A percentile compares a stretch with the other conserved stretches of the same genome.
Conservation (phyloP, 116 monocot species). For the Iris pallida region DNA sequence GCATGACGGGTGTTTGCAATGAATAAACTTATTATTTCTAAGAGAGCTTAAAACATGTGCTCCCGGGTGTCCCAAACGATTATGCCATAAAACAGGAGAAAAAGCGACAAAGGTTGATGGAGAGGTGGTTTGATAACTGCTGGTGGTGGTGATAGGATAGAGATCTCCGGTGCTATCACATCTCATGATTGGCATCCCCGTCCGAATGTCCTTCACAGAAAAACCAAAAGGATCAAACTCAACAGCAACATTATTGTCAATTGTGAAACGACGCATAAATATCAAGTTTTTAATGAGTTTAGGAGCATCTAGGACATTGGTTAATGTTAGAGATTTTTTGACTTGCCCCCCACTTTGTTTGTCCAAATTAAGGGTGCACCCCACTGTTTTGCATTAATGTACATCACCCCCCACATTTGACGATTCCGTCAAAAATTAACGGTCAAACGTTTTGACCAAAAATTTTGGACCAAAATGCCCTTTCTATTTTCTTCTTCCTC, state of each 20-base stretch:
- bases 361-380: too few relatives aligned
- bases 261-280: background rate
- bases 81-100: background rate
- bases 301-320: background rate
- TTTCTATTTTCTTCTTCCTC: too few relatives aligned
- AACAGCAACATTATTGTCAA: background rate
- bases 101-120: background rate
- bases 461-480: too few relatives aligned
- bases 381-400: too few relatives aligned
- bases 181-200: background rate
- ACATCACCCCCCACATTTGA: too few relatives aligned
- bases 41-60: background rate
- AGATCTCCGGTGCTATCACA: slow-evolving; percentile 7
- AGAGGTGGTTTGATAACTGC: background rate
- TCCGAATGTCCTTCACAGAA: background rate
- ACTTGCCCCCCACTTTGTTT: too few relatives aligned
- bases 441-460: too few relatives aligned
- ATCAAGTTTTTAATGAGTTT: slow-evolving; percentile 1
- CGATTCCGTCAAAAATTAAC: too few relatives aligned
- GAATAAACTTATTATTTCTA: background rate
- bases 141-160: background rate
- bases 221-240: slow-evolving; percentile 3
- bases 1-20: background rate
- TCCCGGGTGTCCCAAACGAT: background rate
- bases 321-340: too few relatives aligned